Evolutionary conservation across 202 grass and related monocot genomes (phyloP), one percentile per base, ranked within the genome.

Genomic region (Elaeis oleifera): DNA sequence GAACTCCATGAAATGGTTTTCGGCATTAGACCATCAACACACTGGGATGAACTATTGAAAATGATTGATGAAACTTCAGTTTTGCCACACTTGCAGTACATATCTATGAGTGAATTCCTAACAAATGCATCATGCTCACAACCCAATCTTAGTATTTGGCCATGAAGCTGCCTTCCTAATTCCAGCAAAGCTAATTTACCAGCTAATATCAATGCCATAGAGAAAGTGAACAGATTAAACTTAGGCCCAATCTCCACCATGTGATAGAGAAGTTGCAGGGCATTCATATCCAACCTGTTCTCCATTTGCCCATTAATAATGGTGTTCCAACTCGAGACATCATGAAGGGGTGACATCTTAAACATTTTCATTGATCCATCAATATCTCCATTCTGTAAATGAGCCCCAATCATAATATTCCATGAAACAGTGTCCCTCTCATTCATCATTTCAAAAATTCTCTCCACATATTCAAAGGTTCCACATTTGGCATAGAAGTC

Each of bases 11-110:
- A 70, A 61, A 90, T 68, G 19, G 71, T 82, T 24, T 32, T 25
- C 44, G 70, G 18, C 13, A 14, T 31, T 55, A 59, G 54, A 48
- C 76, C 68, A 0, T 50, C 57, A 11, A 23, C 57, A 31, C 60
- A 58, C 1, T 21, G 44, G 13, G 79, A 61, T 48, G 72, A 82
- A 8, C 26, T 18, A 74, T 59, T 56, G 57, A 90, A 90, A 23
- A 90, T 67, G 14, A 52, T 67, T 14, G 60, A 22, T 56, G 76
- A 76, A 44, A 65, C 17, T 20, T 82, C 57, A 61, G 82, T 54
- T 29, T 69, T 27, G 2, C 76, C 69, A 27, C 87, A 85, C 60
- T 85, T 90, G 69, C 82, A 85, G 78, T 90, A 90, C 82, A 90
- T 90, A 63, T 90, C 87, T 74, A 80, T 77, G 20, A 90, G 82